Percentiles rank a stretch among this genome's conserved stretches.
phyloP scores from a whole-genome alignment of 2,329 filamentous ascomycete genomes.

The Furcasterigmium sp. region DNA sequence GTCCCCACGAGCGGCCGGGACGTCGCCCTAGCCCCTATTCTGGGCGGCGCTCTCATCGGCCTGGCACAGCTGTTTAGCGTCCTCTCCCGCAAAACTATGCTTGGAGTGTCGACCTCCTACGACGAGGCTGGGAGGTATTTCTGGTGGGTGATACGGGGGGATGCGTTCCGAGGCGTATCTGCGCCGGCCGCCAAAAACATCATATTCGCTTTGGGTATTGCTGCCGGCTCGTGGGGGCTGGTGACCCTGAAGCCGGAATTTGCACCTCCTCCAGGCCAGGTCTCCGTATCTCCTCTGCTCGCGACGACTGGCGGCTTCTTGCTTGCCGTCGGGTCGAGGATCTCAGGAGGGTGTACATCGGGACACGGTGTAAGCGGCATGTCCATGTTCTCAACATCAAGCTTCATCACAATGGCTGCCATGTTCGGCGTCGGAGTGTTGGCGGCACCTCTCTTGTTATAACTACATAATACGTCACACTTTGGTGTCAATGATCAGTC shows the following conservation, averaged over 20 bases:
- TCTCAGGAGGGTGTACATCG: conserved; percentile 63
- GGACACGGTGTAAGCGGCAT: conserved; percentile 66
- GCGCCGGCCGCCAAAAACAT: conserved; percentile 33
- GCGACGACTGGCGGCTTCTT: conserved; percentile 49
- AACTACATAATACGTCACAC: background rate
- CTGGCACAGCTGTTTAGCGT: conserved; percentile 53
- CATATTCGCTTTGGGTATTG: conserved; percentile 47
- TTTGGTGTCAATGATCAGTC: no score
- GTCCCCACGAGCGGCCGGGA: conserved; percentile 22
- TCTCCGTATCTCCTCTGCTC: conserved; percentile 26
- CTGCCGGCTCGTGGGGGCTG: conserved; percentile 38
- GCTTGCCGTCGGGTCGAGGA: conserved; percentile 54
- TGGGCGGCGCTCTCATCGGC: conserved; percentile 55
- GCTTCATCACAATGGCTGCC: conserved; percentile 53
- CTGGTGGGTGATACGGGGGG: conserved; percentile 32
- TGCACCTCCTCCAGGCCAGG: conserved; percentile 15
- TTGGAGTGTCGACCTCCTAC: conserved; percentile 58
- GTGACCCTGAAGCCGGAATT: conserved; percentile 24
- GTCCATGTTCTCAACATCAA: conserved; percentile 55
- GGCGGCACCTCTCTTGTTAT: conserved; percentile 14
- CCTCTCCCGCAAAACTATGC: conserved; percentile 42
- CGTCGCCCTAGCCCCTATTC: conserved; percentile 36
- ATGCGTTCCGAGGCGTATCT: conserved; percentile 20
- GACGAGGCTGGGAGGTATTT: conserved; percentile 55
- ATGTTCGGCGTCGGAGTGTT: conserved; percentile 48